A percentile compares a stretch with the other conserved stretches of the same genome.
phyloP scores from a whole-genome alignment of 2,329 filamentous ascomycete genomes.

The Penicillium hesseltinei region DNA sequence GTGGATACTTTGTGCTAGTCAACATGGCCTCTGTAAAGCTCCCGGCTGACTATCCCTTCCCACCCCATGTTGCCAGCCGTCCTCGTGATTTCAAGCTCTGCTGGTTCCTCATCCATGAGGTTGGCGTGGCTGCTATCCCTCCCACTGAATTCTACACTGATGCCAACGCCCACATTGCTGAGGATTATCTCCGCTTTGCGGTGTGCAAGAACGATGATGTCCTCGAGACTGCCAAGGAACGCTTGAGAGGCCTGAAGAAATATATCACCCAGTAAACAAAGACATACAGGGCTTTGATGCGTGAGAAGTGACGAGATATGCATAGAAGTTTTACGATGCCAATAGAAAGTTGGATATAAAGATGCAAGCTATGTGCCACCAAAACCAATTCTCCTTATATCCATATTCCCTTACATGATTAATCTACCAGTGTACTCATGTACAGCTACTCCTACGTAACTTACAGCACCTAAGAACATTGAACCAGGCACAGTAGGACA shows the following conservation, averaged over 20 bases:
- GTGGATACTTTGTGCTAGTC: slow-evolving; percentile 94
- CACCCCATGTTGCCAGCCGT: slow-evolving; percentile 77
- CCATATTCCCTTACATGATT: background rate
- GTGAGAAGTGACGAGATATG: background rate
- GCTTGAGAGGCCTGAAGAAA: slow-evolving; percentile 69
- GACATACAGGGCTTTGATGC: too few species aligned
- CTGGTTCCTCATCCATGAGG: slow-evolving; percentile 96
- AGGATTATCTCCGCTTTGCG: slow-evolving; percentile 92
- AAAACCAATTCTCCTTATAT: background rate
- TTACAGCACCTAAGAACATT: background rate
- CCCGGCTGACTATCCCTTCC: slow-evolving; percentile 82
- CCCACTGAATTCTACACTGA: slow-evolving; percentile 97
- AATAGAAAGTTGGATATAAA: slow-evolving; percentile 1
- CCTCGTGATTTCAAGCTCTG: slow-evolving; percentile 91
- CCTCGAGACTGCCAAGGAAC: slow-evolving; percentile 73
- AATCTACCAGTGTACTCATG: background rate
- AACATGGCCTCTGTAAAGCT: slow-evolving; percentile 87
- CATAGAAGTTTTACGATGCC: background rate
- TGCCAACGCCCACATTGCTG: slow-evolving; percentile 75
- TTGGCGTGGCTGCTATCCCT: slow-evolving; percentile 93
- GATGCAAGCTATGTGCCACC: background rate
- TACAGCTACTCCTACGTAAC: background rate
- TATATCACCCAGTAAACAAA: slow-evolving; percentile 53
- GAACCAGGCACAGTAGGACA: background rate
- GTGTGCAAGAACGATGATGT: slow-evolving; percentile 94